These are phyloP conservation scores for Vitis amurensis DNA, from an alignment of 164 flowering plant genomes.

Conservation along the genomic window DNA sequence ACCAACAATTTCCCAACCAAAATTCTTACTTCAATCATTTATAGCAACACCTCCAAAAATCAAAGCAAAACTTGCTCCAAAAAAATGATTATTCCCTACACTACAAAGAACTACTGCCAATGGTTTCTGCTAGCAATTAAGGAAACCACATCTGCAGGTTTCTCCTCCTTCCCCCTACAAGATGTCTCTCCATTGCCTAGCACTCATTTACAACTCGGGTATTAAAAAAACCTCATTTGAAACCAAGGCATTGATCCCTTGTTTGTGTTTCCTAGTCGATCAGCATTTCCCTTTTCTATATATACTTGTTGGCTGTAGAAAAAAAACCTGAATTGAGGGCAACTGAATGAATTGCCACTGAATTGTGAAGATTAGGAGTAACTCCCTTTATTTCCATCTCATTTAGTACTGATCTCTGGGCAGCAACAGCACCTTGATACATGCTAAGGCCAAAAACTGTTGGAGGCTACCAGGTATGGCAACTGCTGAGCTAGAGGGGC, in stretches of 20 bases:
- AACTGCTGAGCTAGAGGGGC: conserved; percentile 26
- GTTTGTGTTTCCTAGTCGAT: background rate
- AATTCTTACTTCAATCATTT: too few species aligned
- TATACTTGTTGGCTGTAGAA: background rate
- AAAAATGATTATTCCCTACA: background rate
- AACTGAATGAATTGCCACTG: background rate
- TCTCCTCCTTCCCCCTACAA: background rate
- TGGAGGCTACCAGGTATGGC: background rate
- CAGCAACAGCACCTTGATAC: conserved; percentile 2
- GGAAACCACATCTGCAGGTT: background rate
- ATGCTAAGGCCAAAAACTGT: conserved; percentile 2
- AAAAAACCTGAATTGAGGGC: background rate
- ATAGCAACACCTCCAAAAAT: too few species aligned
- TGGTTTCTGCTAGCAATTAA: background rate
- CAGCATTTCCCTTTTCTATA: background rate
- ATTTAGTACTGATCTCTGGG: background rate
- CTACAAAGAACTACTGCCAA: background rate
- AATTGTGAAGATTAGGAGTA: background rate
- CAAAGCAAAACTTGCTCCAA: too few species aligned
- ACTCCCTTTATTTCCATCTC: background rate
- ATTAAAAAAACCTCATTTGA: background rate
- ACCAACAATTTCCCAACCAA: too few species aligned
- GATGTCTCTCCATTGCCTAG: background rate
- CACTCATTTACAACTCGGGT: background rate
- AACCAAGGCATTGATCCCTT: background rate